phyloP scores from a whole-genome alignment of 345 rosid genomes.

The Camelina laxa region DNA sequence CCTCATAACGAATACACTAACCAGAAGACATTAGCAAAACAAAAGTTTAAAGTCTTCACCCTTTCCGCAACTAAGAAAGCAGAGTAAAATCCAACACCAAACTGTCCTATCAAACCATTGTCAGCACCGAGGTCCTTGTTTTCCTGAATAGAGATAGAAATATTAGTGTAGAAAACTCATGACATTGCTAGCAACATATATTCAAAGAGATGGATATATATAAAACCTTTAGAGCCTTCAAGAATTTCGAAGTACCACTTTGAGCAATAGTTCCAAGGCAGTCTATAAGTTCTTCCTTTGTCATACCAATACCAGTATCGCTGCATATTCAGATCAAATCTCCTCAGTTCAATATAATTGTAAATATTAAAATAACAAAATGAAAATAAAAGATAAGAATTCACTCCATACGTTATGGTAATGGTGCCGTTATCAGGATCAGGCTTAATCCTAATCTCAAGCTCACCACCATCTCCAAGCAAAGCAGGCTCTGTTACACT shows the following conservation, averaged over 20 bases:
- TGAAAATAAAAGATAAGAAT: not conserved
- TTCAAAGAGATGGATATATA: not conserved
- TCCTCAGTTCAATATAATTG: not conserved
- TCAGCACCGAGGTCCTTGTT: slow-evolving; percentile 90
- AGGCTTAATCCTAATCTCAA: slow-evolving; percentile 87
- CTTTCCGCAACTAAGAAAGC: slow-evolving; percentile 95
- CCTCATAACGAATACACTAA: not conserved
- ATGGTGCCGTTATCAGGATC: slow-evolving; percentile 91
- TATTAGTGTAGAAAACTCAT: not conserved
- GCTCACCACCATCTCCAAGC: slow-evolving; percentile 87
- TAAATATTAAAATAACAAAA: not conserved
- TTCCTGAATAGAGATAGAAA: slow-evolving; percentile 55
- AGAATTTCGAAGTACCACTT: slow-evolving; percentile 95
- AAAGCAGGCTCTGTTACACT: slow-evolving; percentile 93
- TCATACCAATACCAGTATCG: slow-evolving; percentile 99
- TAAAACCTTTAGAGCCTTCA: slow-evolving; percentile 86
- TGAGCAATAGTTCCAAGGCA: slow-evolving; percentile 99
- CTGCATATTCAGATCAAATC: slow-evolving; percentile 50
- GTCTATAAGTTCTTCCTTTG: slow-evolving; percentile 89
- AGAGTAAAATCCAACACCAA: slow-evolving; percentile 99
- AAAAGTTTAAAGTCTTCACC: slow-evolving; percentile 47
- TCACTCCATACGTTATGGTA: slow-evolving; percentile 66
- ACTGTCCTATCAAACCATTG: slow-evolving; percentile 90
- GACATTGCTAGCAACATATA: not conserved
- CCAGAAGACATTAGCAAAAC: not conserved